Percentiles rank a stretch among this genome's conserved stretches.
phyloP scores from a whole-genome alignment of 148 eudicot species.

The Rhododendron henanense region DNA sequence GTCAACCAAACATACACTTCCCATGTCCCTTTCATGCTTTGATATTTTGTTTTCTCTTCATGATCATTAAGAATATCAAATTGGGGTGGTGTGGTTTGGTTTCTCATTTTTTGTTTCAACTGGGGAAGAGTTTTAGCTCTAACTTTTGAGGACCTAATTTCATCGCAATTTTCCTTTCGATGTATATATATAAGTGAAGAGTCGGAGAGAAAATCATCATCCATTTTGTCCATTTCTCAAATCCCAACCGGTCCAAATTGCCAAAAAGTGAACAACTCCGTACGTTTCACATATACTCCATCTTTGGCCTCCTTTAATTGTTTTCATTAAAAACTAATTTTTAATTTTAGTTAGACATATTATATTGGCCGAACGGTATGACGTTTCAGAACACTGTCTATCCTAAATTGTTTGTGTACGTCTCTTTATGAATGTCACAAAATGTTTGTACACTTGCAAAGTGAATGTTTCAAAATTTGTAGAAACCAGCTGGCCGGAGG shows the following conservation, averaged over 20 bases:
- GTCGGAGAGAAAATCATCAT: too few relatives aligned
- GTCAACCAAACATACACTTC: constrained; percentile 8
- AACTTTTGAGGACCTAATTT: not conserved
- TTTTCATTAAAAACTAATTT: not conserved
- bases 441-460: not conserved
- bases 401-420: not conserved
- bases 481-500: not conserved
- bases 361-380: not conserved
- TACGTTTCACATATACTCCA: not conserved
- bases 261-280: not conserved
- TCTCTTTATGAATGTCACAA: not conserved
- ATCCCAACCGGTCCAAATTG: not conserved
- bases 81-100: not conserved
- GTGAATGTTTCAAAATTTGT: not conserved
- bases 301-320: not conserved
- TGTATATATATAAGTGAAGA: too few relatives aligned
- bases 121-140: not conserved
- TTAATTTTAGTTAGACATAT: not conserved
- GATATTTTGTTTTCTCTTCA: not conserved
- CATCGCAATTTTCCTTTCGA: too few relatives aligned
- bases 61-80: constrained; percentile 20
- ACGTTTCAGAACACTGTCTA: not conserved
- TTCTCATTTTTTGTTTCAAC: not conserved
- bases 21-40: constrained; percentile 14
- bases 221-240: not conserved